Evolutionary conservation across 2,329 filamentous ascomycete genomes (phyloP).

Genomic region (Penicillium sp.): DNA sequence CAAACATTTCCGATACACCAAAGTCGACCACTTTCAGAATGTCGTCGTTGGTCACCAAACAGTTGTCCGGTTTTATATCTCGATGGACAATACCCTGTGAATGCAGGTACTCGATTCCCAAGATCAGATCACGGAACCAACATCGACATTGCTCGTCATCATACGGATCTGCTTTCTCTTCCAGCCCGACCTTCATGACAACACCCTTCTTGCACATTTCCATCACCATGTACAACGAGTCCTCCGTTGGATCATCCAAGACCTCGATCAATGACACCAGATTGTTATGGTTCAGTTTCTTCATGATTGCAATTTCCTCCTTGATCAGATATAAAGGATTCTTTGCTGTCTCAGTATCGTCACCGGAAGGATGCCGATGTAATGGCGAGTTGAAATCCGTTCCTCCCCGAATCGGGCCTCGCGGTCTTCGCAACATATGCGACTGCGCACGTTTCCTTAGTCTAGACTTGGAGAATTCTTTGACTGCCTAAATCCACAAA

Average conservation of each 20-base stretch:
- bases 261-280: slow-evolving; percentile 91
- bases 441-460: slow-evolving; percentile 84
- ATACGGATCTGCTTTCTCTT: slow-evolving; percentile 73
- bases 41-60: slow-evolving; percentile 78
- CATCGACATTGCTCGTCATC: slow-evolving; percentile 69
- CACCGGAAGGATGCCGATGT: slow-evolving; percentile 50
- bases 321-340: slow-evolving; percentile 78
- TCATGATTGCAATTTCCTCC: slow-evolving; percentile 98
- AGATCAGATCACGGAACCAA: slow-evolving; percentile 89
- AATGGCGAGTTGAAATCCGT: slow-evolving; percentile 56
- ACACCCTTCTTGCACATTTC: slow-evolving; percentile 99
- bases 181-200: slow-evolving; percentile 89
- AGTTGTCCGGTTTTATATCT: slow-evolving; percentile 96
- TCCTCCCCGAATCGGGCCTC: slow-evolving; percentile 46
- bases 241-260: slow-evolving; percentile 86
- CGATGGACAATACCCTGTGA: slow-evolving; percentile 89
- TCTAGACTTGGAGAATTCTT: slow-evolving; percentile 91
- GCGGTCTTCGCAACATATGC: slow-evolving; percentile 64
- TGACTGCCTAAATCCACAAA: slow-evolving; percentile 61
- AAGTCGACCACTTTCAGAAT: slow-evolving; percentile 97
- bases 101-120: slow-evolving; percentile 93
- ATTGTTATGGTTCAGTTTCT: slow-evolving; percentile 90
- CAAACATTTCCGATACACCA: slow-evolving; percentile 98
- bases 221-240: slow-evolving; percentile 95
- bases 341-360: slow-evolving; percentile 48